These are phyloP conservation scores for Hippophae gyantsensis DNA, from an alignment of 306 rosid genomes.

Conservation along the genomic window DNA sequence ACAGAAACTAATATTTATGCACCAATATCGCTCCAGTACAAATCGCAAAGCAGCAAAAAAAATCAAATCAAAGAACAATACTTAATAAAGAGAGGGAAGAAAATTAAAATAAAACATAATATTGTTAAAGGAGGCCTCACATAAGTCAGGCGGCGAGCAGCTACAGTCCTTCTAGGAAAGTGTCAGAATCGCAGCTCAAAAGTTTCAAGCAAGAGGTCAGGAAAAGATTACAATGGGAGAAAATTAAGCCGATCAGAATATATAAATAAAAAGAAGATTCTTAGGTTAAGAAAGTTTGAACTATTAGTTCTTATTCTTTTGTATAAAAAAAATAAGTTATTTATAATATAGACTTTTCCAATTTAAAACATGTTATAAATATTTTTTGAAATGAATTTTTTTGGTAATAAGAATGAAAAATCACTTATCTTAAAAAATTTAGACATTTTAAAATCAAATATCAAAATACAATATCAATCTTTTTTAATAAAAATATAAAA, in stretches of 20 bases:
- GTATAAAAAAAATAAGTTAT: too few relatives aligned
- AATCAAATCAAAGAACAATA: background rate
- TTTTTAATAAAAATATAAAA: too few relatives aligned
- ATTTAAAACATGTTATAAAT: too few relatives aligned
- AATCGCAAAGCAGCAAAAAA: background rate
- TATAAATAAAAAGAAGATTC: background rate
- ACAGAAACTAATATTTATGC: background rate
- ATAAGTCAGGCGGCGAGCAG: slow-evolving; percentile 37
- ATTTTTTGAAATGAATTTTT: too few relatives aligned
- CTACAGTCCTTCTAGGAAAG: slow-evolving; percentile 12
- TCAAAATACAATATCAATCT: too few relatives aligned
- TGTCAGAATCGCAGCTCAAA: slow-evolving; percentile 15
- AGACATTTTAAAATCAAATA: too few relatives aligned
- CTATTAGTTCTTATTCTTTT: too few relatives aligned
- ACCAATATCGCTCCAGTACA: background rate
- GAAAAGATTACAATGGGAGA: slow-evolving; percentile 24
- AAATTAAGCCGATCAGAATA: slow-evolving; percentile 13
- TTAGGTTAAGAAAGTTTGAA: background rate
- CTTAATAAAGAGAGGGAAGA: too few relatives aligned
- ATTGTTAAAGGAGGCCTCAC: slow-evolving; percentile 22
- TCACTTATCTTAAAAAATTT: too few relatives aligned
- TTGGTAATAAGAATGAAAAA: too few relatives aligned
- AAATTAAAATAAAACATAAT: background rate
- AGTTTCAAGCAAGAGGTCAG: slow-evolving; percentile 16
- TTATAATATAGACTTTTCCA: too few relatives aligned